These are phyloP conservation scores for Mimosa bimucronata DNA, from an alignment of 306 rosid species.

Conservation along the genomic window DNA sequence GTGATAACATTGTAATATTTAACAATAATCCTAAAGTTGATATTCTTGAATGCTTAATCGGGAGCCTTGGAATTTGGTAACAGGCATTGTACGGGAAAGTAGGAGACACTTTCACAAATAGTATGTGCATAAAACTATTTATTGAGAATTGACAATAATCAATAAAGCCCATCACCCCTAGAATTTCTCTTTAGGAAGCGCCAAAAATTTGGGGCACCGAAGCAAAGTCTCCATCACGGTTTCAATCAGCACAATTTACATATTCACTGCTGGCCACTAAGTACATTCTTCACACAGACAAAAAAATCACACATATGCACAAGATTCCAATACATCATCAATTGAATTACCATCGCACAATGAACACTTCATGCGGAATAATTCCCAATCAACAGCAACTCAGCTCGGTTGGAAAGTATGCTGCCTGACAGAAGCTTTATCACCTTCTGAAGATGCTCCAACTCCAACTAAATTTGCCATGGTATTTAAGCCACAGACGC, in stretches of 20 bases:
- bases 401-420: conserved; percentile 64
- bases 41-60: conserved; percentile 16
- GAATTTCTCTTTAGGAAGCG: conserved; percentile 1
- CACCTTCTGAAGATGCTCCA: conserved; percentile 59
- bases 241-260: conserved; percentile 62
- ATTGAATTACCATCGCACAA: conserved; percentile 57
- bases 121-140: conserved; percentile 1
- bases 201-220: conserved; percentile 47
- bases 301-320: conserved; percentile 55
- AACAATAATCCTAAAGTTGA: conserved; percentile 12
- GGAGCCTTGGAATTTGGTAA: not conserved
- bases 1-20: not conserved
- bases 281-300: conserved; percentile 61
- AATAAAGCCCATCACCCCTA: conserved; percentile 31
- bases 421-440: conserved; percentile 50
- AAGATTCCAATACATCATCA: conserved; percentile 57
- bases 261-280: conserved; percentile 70
- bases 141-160: conserved; percentile 25
- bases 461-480: conserved; percentile 51
- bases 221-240: conserved; percentile 61
- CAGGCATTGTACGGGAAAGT: conserved; percentile 14
- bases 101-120: not conserved
- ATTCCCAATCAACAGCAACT: conserved; percentile 64
- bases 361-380: conserved; percentile 53
- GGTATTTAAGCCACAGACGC: conserved; percentile 53